Evolutionary conservation across 805 yeast species (phyloP).

Genomic region (Candida andamanensis): DNA sequence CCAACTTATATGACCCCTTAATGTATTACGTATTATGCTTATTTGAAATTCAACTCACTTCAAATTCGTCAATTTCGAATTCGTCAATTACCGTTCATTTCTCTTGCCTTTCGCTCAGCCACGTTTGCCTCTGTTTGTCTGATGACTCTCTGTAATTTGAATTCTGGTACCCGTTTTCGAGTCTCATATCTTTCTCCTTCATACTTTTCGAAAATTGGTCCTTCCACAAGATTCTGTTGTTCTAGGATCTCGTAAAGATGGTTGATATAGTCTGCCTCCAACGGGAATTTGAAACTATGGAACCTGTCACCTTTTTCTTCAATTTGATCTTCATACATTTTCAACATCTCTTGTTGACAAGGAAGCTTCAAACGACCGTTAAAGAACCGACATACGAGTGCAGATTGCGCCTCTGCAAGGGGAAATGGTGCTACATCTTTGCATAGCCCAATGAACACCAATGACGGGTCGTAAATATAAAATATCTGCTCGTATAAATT

Average conservation of each 20-base stretch:
- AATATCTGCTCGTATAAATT: constrained; percentile 42
- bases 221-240: constrained; percentile 1
- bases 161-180: constrained; percentile 1
- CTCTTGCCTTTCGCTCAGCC: no score
- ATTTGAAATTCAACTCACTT: no score
- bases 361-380: constrained; percentile 43
- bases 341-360: constrained; percentile 26
- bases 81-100: no score
- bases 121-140: no score
- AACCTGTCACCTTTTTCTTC: constrained; percentile 19
- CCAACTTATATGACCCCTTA: no score
- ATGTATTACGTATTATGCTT: no score
- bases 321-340: constrained; percentile 25
- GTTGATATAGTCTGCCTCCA: constrained; percentile 56
- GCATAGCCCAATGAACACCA: constrained; percentile 38
- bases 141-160: constrained; percentile 4
- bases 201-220: constrained; percentile 5
- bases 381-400: constrained; percentile 35
- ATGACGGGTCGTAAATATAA: constrained; percentile 41
- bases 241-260: constrained; percentile 21
- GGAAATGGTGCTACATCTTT: constrained; percentile 49
- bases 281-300: constrained; percentile 46
- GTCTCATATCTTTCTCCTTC: constrained; percentile 5
- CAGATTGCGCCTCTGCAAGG: constrained; percentile 45
- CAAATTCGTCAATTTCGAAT: no score